These are phyloP conservation scores for Anisodus acutangulus DNA, from an alignment of 257 asterid genomes.

Conservation along the genomic window DNA sequence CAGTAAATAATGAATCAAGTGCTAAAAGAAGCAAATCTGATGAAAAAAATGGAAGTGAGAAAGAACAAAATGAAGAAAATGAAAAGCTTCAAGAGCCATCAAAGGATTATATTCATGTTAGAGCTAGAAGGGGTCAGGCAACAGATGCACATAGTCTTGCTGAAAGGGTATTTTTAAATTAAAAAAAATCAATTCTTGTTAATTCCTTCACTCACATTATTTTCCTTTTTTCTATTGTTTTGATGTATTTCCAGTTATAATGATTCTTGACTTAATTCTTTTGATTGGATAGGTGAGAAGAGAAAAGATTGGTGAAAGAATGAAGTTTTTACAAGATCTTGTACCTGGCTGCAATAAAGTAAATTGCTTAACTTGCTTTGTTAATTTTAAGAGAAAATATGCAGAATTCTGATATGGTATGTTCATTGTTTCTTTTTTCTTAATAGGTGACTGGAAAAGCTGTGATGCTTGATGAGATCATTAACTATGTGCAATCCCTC, in stretches of 20 bases:
- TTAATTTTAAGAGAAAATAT: background rate
- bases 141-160: conserved; percentile 98
- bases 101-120: conserved; percentile 90
- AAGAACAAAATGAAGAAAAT: conserved; percentile 29
- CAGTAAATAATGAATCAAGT: conserved; percentile 57
- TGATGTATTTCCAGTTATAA: background rate
- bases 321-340: conserved; percentile 88
- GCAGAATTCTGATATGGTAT: background rate
- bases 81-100: conserved; percentile 55
- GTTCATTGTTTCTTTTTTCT: background rate
- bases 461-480: conserved; percentile 95
- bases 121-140: conserved; percentile 96
- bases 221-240: background rate
- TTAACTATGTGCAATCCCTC: conserved; percentile 81
- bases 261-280: background rate
- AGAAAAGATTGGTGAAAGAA: conserved; percentile 90
- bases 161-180: conserved; percentile 69
- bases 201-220: background rate
- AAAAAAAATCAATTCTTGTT: background rate
- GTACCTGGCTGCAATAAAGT: conserved; percentile 98
- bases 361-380: background rate
- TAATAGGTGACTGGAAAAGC: conserved; percentile 89
- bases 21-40: conserved; percentile 60
- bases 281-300: conserved; percentile 64
- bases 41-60: conserved; percentile 39